These are phyloP conservation scores for Xylaria sp. DNA, from an alignment of 2,329 filamentous ascomycete species.

Conservation along the genomic window DNA sequence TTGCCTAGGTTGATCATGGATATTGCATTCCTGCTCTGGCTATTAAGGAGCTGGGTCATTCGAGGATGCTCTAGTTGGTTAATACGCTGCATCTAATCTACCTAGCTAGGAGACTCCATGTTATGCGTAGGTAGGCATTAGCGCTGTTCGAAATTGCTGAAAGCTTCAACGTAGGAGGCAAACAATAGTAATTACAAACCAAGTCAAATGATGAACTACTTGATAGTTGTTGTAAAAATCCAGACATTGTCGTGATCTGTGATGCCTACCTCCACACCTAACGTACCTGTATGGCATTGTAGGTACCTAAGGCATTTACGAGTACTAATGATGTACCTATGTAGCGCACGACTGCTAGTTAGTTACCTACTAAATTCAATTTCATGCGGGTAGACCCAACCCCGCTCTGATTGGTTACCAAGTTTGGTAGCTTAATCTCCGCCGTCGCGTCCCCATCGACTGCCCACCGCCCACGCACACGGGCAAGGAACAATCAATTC, in stretches of 20 bases:
- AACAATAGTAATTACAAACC: too few species aligned
- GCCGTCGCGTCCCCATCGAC: conserved; percentile 25
- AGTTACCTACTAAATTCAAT: background rate
- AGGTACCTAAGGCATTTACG: background rate
- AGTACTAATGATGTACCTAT: background rate
- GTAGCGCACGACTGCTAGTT: background rate
- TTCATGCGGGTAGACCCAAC: background rate
- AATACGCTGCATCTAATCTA: background rate
- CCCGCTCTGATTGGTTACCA: conserved; percentile 28
- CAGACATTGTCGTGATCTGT: too few species aligned
- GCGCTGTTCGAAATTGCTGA: too few species aligned
- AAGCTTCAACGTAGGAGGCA: too few species aligned
- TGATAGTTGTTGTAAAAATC: background rate
- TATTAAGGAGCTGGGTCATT: background rate
- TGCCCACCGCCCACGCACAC: background rate
- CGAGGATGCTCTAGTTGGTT: background rate
- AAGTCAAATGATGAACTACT: background rate
- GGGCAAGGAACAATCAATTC: conserved; percentile 2
- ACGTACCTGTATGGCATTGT: background rate
- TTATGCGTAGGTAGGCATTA: background rate
- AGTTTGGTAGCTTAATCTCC: conserved; percentile 16
- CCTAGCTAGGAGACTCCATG: background rate
- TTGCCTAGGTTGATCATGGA: background rate
- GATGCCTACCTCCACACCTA: too few species aligned
- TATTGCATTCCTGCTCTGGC: background rate